Conservation (phyloP, 257 asterid species). For the Plectranthus barbatus region DNA sequence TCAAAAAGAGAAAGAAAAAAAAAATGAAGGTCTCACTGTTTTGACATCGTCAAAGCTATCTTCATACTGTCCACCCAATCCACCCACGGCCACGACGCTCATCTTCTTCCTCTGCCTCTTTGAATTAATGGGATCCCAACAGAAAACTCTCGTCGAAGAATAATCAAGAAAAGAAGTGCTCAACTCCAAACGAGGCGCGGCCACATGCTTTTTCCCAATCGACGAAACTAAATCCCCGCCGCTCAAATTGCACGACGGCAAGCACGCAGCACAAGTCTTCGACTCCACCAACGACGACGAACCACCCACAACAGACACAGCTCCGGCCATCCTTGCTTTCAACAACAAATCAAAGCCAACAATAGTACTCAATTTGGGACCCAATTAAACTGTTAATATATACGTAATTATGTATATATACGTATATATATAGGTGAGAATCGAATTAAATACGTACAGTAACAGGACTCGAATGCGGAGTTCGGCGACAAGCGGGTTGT, state of each 20-base stretch:
- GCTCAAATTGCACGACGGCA: conserved; percentile 20
- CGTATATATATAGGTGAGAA: not conserved
- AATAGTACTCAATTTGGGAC: not conserved
- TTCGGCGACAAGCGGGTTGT: not conserved
- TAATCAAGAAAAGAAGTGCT: conserved; percentile 42
- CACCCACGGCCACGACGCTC: not conserved
- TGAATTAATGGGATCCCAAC: conserved; percentile 13
- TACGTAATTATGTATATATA: no score
- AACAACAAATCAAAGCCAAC: not conserved
- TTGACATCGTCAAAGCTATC: conserved; percentile 1
- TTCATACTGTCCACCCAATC: conserved; percentile 8
- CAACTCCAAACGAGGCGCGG: conserved; percentile 27
- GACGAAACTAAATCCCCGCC: conserved; percentile 31
- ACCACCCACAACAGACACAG: conserved; percentile 42
- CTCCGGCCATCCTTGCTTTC: conserved; percentile 43
- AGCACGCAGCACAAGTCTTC: conserved; percentile 22
- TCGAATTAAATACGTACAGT: not conserved
- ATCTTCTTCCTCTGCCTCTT: not conserved
- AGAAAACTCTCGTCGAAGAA: conserved; percentile 29
- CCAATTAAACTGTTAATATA: not conserved
- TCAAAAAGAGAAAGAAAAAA: not conserved
- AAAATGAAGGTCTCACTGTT: not conserved
- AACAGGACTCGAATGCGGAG: not conserved
- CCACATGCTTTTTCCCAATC: conserved; percentile 24
- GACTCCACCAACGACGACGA: conserved; percentile 43